Evolutionary conservation across 1,284 basidiomycete species (phyloP).

Genomic region (Apiotrichum domesticum): DNA sequence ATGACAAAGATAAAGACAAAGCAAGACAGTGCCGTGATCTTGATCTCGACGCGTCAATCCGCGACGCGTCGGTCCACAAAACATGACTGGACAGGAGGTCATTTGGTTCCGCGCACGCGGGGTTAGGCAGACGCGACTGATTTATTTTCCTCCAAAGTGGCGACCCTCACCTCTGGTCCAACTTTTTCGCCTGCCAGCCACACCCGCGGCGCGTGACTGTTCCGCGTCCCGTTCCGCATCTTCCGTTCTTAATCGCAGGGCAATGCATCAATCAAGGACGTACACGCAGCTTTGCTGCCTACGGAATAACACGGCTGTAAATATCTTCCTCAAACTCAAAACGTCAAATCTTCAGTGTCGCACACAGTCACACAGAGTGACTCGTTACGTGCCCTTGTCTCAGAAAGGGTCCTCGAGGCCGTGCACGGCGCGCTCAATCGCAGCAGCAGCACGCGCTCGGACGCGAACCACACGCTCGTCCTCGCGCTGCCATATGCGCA

Average conservation of each 20-base stretch:
- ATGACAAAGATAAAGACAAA: background rate
- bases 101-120: background rate
- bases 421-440: slow-evolving; percentile 10
- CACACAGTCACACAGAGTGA: background rate
- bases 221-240: too few relatives aligned
- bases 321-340: background rate
- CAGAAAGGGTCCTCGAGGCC: slow-evolving; percentile 4
- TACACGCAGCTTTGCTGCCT: background rate
- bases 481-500: slow-evolving; percentile 31
- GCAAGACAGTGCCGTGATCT: too few relatives aligned
- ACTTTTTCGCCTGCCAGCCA: too few relatives aligned
- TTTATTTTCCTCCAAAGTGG: background rate
- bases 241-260: background rate
- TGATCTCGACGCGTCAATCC: background rate
- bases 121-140: background rate
- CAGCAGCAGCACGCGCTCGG: slow-evolving; percentile 7
- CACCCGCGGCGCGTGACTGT: too few relatives aligned
- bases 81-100: background rate
- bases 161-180: background rate
- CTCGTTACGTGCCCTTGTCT: background rate
- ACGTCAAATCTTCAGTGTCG: background rate
- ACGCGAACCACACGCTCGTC: slow-evolving; percentile 18
- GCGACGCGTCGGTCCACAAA: background rate
- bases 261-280: background rate
- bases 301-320: background rate